phyloP scores from a whole-genome alignment of 192 early-diverging fungal species.

The Podila epigama region DNA sequence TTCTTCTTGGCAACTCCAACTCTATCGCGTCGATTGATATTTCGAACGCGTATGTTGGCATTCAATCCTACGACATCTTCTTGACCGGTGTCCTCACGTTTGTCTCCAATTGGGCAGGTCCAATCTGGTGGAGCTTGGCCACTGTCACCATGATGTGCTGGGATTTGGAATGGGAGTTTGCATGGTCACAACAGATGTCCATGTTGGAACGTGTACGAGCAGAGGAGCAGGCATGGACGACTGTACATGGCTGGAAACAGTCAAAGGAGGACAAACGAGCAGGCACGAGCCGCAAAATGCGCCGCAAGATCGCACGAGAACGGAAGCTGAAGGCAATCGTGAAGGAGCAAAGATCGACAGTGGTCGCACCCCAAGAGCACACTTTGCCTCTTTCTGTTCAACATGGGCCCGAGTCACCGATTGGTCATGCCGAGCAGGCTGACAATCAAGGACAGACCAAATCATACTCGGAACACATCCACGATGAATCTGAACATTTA shows the following conservation, averaged over 20 bases:
- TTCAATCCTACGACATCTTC: conserved; percentile 66
- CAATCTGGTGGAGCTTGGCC: conserved; percentile 70
- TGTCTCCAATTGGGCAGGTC: conserved; percentile 74
- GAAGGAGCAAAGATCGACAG: background rate
- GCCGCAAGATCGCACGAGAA: background rate
- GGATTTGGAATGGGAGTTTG: conserved; percentile 39
- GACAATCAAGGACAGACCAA: too few species aligned
- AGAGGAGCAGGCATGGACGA: conserved; percentile 18
- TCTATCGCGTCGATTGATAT: conserved; percentile 82
- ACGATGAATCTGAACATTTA: background rate
- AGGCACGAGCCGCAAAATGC: conserved; percentile 14
- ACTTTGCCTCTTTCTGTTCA: too few species aligned
- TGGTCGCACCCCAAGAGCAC: background rate
- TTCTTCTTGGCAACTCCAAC: conserved; percentile 76
- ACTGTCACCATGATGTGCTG: conserved; percentile 28
- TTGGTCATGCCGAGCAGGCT: too few species aligned
- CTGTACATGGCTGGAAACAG: conserved; percentile 10
- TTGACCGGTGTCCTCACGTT: conserved; percentile 74
- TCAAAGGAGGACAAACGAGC: conserved; percentile 6
- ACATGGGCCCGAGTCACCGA: too few species aligned
- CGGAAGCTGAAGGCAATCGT: background rate
- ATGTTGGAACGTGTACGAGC: background rate
- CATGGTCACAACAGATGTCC: conserved; percentile 8
- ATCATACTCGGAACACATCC: background rate
- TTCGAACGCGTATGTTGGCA: conserved; percentile 77